Conservation (phyloP, 1,139 yeast species). For the Lodderomyces parapsilosis region DNA sequence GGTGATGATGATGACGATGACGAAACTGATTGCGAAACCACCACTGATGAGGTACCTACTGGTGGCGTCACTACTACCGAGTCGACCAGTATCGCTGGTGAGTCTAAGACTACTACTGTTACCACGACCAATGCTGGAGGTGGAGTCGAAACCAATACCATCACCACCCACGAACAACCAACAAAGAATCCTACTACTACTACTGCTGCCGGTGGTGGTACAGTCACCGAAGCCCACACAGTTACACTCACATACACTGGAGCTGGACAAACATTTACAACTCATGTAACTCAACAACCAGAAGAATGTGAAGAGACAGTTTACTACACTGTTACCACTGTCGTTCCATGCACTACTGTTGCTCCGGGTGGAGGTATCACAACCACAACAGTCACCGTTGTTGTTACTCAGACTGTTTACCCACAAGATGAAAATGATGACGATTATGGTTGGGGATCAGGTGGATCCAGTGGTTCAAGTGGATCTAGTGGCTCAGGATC, state of each 20-base stretch:
- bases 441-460: constrained; percentile 7
- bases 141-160: neutral
- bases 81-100: constrained; percentile 6
- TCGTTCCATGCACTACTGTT: constrained; percentile 13
- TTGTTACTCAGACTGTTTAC: constrained; percentile 13
- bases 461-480: constrained; percentile 4
- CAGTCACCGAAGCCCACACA: constrained; percentile 7
- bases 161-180: neutral
- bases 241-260: constrained; percentile 13
- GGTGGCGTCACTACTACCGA: neutral
- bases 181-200: constrained; percentile 6
- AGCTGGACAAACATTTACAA: constrained; percentile 13
- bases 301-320: constrained; percentile 11
- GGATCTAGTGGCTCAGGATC: constrained; percentile 5
- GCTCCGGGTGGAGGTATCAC: constrained; percentile 9
- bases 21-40: constrained; percentile 14
- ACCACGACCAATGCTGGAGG: constrained; percentile 6
- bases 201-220: constrained; percentile 7
- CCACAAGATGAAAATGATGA: constrained; percentile 13
- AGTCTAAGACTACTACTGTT: constrained; percentile 8
- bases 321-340: constrained; percentile 13
- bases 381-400: constrained; percentile 14
- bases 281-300: constrained; percentile 10
- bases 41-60: constrained; percentile 9
- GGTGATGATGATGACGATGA: constrained; percentile 16